Evolutionary conservation across 345 rosid genomes (phyloP).

Genomic region (Eucalyptus regnans): DNA sequence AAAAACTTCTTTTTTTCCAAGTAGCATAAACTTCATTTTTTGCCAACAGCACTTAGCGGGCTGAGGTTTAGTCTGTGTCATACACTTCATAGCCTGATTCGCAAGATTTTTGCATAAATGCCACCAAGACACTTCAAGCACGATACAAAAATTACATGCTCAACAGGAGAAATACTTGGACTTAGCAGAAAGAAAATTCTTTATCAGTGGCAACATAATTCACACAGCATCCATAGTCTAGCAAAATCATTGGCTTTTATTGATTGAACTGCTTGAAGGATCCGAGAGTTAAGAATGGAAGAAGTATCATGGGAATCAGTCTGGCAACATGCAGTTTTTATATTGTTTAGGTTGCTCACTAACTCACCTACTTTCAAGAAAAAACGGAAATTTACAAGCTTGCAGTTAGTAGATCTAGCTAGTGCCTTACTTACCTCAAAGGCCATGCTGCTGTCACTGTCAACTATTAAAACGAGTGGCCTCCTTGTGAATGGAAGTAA

Average conservation of each 20-base stretch:
- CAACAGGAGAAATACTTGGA: background rate
- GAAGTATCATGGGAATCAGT: background rate
- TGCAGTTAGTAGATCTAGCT: background rate
- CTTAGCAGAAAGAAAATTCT: background rate
- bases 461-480: constrained; percentile 72
- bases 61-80: background rate
- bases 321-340: background rate
- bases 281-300: background rate
- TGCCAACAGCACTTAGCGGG: background rate
- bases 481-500: constrained; percentile 86
- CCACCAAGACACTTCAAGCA: background rate
- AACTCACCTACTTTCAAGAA: background rate
- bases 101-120: background rate
- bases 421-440: constrained; percentile 41
- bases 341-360: background rate
- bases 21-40: background rate
- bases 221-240: background rate
- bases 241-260: background rate
- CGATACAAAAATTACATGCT: background rate
- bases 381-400: background rate
- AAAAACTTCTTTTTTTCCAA: background rate
- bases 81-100: background rate
- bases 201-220: background rate
- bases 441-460: constrained; percentile 62
- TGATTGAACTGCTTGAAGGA: background rate